Conservation (phyloP, 1,284 basidiomycete genomes). For the Heterobasidion parviporum region DNA sequence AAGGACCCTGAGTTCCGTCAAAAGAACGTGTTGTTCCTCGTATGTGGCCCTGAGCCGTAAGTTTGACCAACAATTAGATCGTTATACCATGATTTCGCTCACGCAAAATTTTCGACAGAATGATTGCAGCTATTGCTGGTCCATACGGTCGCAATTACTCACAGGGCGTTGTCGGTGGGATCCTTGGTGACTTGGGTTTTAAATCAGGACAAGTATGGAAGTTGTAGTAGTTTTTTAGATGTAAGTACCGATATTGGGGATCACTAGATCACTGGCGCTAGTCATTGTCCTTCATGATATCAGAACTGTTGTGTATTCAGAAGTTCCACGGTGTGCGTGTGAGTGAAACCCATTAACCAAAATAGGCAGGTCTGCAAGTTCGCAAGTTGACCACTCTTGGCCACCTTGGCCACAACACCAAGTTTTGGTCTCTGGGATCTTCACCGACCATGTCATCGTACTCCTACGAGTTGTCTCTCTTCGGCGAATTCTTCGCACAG, state of each 20-base stretch:
- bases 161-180: constrained; percentile 63
- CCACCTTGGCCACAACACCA: too few species aligned
- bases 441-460: constrained; percentile 21
- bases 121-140: constrained; percentile 68
- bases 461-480: constrained; percentile 70
- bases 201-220: constrained; percentile 62
- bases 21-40: constrained; percentile 48
- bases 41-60: constrained; percentile 76
- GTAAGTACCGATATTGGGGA: not conserved
- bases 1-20: constrained; percentile 8
- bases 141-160: constrained; percentile 69
- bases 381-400: not conserved
- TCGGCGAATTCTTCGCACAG: constrained; percentile 57
- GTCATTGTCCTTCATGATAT: too few species aligned
- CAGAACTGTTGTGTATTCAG: too few species aligned
- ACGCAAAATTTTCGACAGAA: constrained; percentile 32
- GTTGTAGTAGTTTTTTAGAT: constrained; percentile 1
- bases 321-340: too few species aligned
- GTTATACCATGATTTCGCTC: not conserved
- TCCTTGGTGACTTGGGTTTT: constrained; percentile 59
- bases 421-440: not conserved
- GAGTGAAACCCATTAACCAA: not conserved
- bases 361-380: not conserved
- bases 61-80: constrained; percentile 18
- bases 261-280: not conserved